phyloP scores from a whole-genome alignment of 1,139 yeast genomes.

The Schwanniomyces etchellsii region DNA sequence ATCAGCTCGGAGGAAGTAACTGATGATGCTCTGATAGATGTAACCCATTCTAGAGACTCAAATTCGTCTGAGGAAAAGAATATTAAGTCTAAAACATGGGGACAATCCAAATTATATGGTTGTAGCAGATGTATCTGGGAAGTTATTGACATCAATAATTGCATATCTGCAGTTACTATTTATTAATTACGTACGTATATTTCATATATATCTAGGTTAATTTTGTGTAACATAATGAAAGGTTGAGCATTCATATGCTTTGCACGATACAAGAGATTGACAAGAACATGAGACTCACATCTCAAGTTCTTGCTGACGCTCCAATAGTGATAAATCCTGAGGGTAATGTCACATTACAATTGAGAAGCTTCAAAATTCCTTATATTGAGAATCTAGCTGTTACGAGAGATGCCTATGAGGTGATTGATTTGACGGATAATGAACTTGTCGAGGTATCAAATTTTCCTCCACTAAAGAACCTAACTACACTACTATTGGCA shows the following conservation, averaged over 20 bases:
- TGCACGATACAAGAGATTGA: not conserved
- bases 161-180: slow-evolving; percentile 23
- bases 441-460: slow-evolving; percentile 49
- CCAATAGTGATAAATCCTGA: slow-evolving; percentile 32
- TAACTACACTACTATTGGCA: slow-evolving; percentile 50
- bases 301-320: slow-evolving; percentile 26
- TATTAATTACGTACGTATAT: slow-evolving; percentile 3
- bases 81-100: slow-evolving; percentile 36
- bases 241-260: too few relatives aligned
- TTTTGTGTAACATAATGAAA: slow-evolving; percentile 2
- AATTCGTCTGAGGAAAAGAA: slow-evolving; percentile 4
- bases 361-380: slow-evolving; percentile 29
- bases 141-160: slow-evolving; percentile 38
- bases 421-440: slow-evolving; percentile 66
- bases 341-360: slow-evolving; percentile 28
- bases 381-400: slow-evolving; percentile 31
- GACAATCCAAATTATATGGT: slow-evolving; percentile 47
- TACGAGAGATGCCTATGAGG: slow-evolving; percentile 35
- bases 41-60: slow-evolving; percentile 9
- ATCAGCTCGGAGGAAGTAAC: slow-evolving; percentile 16
- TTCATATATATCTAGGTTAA: not conserved
- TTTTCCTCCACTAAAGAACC: slow-evolving; percentile 41
- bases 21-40: slow-evolving; percentile 1
- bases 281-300: slow-evolving; percentile 31
- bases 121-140: slow-evolving; percentile 46